Conservation (phyloP, 257 asterid genomes). For the Solanum piurae region DNA sequence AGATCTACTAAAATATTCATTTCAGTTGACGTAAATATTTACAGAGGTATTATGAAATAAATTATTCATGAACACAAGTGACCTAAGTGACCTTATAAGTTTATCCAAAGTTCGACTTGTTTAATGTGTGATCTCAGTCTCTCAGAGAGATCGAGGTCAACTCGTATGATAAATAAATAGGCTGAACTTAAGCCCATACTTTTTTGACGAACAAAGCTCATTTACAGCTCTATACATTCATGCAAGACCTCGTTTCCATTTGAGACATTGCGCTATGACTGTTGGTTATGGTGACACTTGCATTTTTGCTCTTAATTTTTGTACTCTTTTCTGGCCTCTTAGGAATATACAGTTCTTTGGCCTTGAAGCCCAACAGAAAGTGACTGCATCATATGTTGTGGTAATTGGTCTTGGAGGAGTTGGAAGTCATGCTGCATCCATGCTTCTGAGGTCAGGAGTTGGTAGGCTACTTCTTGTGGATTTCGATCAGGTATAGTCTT, state of each 20-base stretch:
- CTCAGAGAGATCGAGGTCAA: background rate
- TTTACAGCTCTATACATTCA: background rate
- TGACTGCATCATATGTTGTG: conserved; percentile 73
- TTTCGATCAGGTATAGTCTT: conserved; percentile 70
- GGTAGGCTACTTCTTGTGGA: conserved; percentile 90
- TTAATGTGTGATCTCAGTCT: background rate
- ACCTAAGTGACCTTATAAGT: background rate
- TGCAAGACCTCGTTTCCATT: background rate
- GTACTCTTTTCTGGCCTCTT: conserved; percentile 5
- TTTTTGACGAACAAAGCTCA: background rate
- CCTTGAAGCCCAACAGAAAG: conserved; percentile 64
- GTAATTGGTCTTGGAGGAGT: conserved; percentile 99
- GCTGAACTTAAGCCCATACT: background rate
- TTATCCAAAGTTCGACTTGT: background rate
- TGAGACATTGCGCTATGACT: background rate
- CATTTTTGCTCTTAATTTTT: background rate
- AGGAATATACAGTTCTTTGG: conserved; percentile 98
- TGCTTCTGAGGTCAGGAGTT: conserved; percentile 93
- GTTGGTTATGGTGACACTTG: background rate
- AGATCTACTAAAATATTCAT: background rate
- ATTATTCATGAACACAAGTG: background rate
- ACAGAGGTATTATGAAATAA: background rate
- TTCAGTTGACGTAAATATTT: background rate
- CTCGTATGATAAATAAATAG: background rate
- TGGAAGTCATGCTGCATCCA: conserved; percentile 97